A percentile compares a stretch with the other conserved stretches of the same genome.
Evolutionary conservation across 257 asterid genomes (phyloP).

Genomic region (Pogostemon cablin): DNA sequence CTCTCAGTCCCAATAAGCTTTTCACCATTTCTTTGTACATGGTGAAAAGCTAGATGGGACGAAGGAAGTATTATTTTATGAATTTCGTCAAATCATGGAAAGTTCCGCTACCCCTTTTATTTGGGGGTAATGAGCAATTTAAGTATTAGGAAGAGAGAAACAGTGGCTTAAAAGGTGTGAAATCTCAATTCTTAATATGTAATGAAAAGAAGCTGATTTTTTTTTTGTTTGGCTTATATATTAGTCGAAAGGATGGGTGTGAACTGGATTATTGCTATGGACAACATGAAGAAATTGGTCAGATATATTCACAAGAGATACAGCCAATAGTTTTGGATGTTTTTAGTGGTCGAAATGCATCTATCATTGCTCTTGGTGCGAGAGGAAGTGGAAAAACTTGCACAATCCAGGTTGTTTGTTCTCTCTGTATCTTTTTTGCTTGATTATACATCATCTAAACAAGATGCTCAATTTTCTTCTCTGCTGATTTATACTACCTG

Average conservation of each 20-base stretch:
- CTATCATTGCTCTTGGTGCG: constrained; percentile 81
- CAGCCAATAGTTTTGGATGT: constrained; percentile 54
- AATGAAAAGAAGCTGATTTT: background rate
- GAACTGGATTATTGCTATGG: constrained; percentile 70
- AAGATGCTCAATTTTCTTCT: background rate
- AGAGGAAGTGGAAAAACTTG: constrained; percentile 86
- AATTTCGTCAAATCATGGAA: no score
- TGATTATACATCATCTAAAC: background rate
- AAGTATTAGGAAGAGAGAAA: constrained; percentile 2
- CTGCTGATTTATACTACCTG: background rate
- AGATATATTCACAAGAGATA: constrained; percentile 66
- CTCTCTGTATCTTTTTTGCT: background rate
- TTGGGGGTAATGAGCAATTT: constrained; percentile 1
- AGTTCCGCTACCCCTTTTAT: background rate
- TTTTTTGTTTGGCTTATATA: background rate
- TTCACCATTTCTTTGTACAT: no score
- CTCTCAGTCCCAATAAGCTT: no score
- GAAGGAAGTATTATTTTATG: no score
- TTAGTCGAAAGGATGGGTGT: constrained; percentile 56
- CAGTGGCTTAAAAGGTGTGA: constrained; percentile 8
- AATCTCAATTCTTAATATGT: constrained; percentile 2
- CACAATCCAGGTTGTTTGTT: constrained; percentile 56
- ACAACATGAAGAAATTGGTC: constrained; percentile 47
- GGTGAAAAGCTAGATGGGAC: no score
- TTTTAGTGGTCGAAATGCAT: constrained; percentile 62